Base-by-base conservation (phyloP, 805 yeast species). In the Starmerella etchellsii region DNA sequence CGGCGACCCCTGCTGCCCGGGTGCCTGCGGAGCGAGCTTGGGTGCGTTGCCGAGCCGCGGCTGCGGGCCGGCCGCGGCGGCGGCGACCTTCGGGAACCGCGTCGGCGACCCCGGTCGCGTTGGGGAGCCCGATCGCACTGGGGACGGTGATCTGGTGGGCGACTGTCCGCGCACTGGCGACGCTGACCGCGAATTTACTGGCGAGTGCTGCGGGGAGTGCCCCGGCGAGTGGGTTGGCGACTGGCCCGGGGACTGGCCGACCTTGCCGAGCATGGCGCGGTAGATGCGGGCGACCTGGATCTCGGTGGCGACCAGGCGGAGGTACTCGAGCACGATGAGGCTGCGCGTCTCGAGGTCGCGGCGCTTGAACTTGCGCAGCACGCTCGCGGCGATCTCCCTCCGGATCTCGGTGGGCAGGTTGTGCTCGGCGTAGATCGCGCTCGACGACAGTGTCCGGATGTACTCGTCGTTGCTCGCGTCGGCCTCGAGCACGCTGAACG, bases 231-330 rank as follows among this genome's bases (percentile, higher is more conserved):
- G 43, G 22, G 31, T 21, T 9, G 48, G 47, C 11, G 50, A 43
- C 2, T 36, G 41, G 14, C 20, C 1, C 1, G 49, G 40, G 15
- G 49, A 38, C 3, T 10, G 9, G n/a, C n/a, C n/a, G 18, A 39
- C 23, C 29, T 49, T 45, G 36, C 39, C 45, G 16, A 67, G 41
- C 20, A 65, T 55, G 2, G 75, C 77, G 50, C 69, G 70, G 56
- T 69, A 77, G 10, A 79, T 70, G 36, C 87, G 59, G 10, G 71
- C 73, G n/a, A 76, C 71, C 57, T 79, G 87, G 14, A 78, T 73
- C 41, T 71, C 67, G 39, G 73, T 68, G 14, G 81, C 81, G 36
- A 78, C 51, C 34, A 61, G 66, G 18, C 59, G 62, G 24, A 78
- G 59, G 53, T 73, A 79, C 9, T 55, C 56, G 21, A 60, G 44